Conservation (phyloP, 805 yeast genomes). For the Saturnispora halmiae region DNA sequence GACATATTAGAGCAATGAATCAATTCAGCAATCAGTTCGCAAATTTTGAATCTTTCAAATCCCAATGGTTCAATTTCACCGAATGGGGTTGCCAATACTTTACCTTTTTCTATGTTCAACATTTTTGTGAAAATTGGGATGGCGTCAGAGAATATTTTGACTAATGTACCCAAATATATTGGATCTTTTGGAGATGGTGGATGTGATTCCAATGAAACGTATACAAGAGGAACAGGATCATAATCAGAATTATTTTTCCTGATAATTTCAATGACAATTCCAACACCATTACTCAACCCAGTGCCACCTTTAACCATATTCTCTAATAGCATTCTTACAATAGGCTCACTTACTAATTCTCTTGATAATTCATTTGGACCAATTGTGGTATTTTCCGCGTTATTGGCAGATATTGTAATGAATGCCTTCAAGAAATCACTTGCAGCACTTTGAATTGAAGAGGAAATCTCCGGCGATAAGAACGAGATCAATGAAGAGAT, state of each 20-base stretch:
- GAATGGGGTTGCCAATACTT: constrained; percentile 50
- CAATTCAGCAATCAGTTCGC: constrained; percentile 89
- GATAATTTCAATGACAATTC: constrained; percentile 87
- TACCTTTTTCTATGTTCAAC: constrained; percentile 34
- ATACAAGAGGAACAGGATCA: constrained; percentile 78
- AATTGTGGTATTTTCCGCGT: constrained; percentile 80
- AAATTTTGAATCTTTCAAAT: constrained; percentile 79
- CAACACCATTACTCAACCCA: constrained; percentile 89
- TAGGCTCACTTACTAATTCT: constrained; percentile 70
- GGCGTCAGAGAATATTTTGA: constrained; percentile 64
- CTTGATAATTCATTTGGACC: constrained; percentile 91
- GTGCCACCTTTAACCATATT: constrained; percentile 79
- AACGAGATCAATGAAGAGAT: constrained; percentile 65
- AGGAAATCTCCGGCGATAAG: constrained; percentile 56
- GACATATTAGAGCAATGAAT: constrained; percentile 98
- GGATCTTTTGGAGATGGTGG: constrained; percentile 94
- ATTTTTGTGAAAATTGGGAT: constrained; percentile 62
- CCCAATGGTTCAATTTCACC: constrained; percentile 72
- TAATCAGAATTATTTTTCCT: constrained; percentile 95
- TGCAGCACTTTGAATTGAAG: constrained; percentile 82
- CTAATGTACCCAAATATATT: constrained; percentile 79
- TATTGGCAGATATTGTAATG: constrained; percentile 88
- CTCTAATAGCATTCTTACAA: constrained; percentile 56
- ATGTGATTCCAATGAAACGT: constrained; percentile 73
- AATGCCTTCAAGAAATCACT: constrained; percentile 93